phyloP scores from a whole-genome alignment of 306 rosid species.

The Arachis stenosperma region DNA sequence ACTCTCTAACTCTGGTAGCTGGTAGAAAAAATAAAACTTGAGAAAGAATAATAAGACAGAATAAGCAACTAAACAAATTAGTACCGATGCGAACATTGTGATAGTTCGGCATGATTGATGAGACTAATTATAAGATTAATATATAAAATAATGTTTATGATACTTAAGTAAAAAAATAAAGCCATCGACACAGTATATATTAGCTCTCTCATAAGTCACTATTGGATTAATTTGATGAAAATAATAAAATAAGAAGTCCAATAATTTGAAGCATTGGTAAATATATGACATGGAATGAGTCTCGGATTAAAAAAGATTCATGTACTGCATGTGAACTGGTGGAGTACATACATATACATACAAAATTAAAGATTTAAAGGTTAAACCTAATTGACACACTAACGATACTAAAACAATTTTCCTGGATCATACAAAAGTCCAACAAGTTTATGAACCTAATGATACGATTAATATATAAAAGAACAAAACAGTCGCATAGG shows the following conservation, averaged over 20 bases:
- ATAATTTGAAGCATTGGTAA: too few species aligned
- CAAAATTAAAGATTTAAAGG: background rate
- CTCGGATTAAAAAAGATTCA: constrained; percentile 10
- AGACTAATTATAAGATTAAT: too few species aligned
- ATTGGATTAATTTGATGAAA: too few species aligned
- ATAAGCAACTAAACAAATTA: too few species aligned
- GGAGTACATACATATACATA: background rate
- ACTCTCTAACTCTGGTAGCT: background rate
- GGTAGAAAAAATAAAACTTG: background rate
- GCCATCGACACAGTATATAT: too few species aligned
- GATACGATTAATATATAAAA: background rate
- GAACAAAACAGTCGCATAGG: background rate
- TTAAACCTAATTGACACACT: background rate
- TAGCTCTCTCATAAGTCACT: too few species aligned
- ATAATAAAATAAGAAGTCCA: too few species aligned
- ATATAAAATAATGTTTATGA: too few species aligned
- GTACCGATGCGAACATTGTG: too few species aligned
- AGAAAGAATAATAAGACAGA: background rate
- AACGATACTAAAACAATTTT: constrained; percentile 22
- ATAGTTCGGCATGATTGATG: too few species aligned
- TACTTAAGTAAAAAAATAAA: too few species aligned
- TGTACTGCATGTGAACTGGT: constrained; percentile 42
- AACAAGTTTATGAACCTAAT: background rate
- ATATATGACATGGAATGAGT: too few species aligned
- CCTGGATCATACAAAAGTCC: constrained; percentile 23